Evolutionary conservation across 257 asterid species (phyloP), one percentile per base, ranked within the genome.

Genomic region (Solanum raphanifolium): DNA sequence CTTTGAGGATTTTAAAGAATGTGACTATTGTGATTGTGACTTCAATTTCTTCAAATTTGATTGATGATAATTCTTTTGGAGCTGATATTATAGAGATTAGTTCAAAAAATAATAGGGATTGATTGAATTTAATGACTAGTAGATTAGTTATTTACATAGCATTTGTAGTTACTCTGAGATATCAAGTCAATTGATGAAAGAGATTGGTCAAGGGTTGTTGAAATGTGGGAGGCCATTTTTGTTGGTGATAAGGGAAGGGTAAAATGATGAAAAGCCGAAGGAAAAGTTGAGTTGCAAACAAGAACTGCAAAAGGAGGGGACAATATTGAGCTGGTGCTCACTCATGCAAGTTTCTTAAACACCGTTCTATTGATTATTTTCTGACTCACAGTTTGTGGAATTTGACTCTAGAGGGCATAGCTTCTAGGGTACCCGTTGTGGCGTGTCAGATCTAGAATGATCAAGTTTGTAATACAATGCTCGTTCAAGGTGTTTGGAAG

Each of bases 401-500:
- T 84, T 92, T 94, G 46, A 27, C 92, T 2, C 60, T 91, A 0
- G 96, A 93, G 79, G 87, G 94, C 46, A 36, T 93, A 13, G 92
- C 60, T 5, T 87, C 60, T 6, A 92, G 95, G 2, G 60, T 48
- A 15, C 9, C 9, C 9, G 1, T 48, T 15, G 21, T 48, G 23
- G 8, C 8, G 21, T 48, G 23, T 48, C 21, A 48, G 8, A 91
- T 81, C 13, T 92, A 93, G 95, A 78, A 86, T 3, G 95, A 93
- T 79, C 95, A 93, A 72, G 13, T 48, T 0, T 91, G 92, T 71
- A 93, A 92, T 13, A 94, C 93, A 2, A 93, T 91, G 62, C 84
- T 92, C 18, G 65, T 92, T 79, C 90, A 93, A 85, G 95, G 92
- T 74, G 84, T 41, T 13, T 91, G 96, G 96, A 88, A 60, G 90